Percentiles rank a stretch among this genome's conserved stretches.
Conservation (phyloP, 225 moss, liverwort and hornwort species). For the Pseudoscleropodium purum region DNA sequence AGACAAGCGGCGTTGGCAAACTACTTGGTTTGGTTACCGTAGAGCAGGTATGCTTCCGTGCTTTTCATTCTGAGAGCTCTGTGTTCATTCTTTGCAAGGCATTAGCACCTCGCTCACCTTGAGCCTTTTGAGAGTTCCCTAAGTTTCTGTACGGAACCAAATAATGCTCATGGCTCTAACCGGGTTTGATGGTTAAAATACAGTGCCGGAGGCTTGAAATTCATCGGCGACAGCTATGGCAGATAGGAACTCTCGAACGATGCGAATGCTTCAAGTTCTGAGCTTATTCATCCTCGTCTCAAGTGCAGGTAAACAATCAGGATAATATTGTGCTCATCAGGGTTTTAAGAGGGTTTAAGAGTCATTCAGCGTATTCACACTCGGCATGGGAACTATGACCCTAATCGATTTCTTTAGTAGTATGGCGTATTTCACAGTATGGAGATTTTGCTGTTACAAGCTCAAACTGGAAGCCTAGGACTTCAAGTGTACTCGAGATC, state of each 20-base stretch:
- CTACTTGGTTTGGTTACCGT: neutral
- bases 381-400: neutral
- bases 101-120: too few relatives aligned
- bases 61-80: neutral
- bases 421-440: neutral
- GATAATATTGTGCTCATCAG: neutral
- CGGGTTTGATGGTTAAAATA: neutral
- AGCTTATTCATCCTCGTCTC: slow-evolving; percentile 5
- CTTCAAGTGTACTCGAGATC: neutral
- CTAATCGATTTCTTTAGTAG: neutral
- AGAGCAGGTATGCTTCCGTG: neutral
- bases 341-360: neutral
- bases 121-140: too few relatives aligned
- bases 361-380: too few relatives aligned
- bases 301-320: neutral
- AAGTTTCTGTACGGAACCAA: neutral
- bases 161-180: neutral
- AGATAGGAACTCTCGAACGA: neutral
- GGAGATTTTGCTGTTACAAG: too few relatives aligned
- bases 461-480: neutral
- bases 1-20: neutral
- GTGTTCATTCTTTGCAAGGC: neutral
- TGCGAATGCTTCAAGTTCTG: neutral
- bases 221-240: slow-evolving; percentile 1
- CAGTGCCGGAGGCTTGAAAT: neutral